Evolutionary conservation across 1,284 basidiomycete species (phyloP).

Genomic region (Leccinum subrobustum): DNA sequence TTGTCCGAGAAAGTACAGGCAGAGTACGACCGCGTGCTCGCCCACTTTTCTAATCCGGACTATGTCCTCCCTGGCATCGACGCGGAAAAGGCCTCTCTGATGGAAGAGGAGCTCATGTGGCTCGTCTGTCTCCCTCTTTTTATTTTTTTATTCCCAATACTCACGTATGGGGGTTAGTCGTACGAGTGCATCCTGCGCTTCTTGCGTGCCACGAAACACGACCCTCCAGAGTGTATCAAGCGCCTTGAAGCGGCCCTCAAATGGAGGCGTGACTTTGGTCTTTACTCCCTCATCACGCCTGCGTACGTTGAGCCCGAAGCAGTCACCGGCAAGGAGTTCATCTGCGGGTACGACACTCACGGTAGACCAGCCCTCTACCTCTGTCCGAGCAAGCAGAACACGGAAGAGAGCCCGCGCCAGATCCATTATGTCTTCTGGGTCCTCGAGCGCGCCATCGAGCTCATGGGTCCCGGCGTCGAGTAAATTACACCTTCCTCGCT

Average conservation of each 20-base stretch:
- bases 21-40: slow-evolving; percentile 54
- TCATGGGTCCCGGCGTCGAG: slow-evolving; percentile 78
- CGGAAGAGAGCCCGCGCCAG: slow-evolving; percentile 70
- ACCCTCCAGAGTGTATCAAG: slow-evolving; percentile 50
- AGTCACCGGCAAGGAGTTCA: slow-evolving; percentile 69
- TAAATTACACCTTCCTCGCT: slow-evolving; percentile 34
- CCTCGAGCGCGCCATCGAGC: slow-evolving; percentile 67
- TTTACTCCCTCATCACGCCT: slow-evolving; percentile 58
- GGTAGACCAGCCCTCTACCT: slow-evolving; percentile 77
- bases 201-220: slow-evolving; percentile 73
- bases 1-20: slow-evolving; percentile 49
- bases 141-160: not conserved
- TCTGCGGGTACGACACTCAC: slow-evolving; percentile 73
- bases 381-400: slow-evolving; percentile 83
- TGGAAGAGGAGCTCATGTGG: slow-evolving; percentile 74
- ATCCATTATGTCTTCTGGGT: slow-evolving; percentile 77
- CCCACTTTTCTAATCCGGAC: slow-evolving; percentile 52
- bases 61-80: slow-evolving; percentile 52
- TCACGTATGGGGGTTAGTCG: slow-evolving; percentile 35
- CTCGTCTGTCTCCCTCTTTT: slow-evolving; percentile 42
- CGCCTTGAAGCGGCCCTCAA: slow-evolving; percentile 66
- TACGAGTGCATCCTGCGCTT: slow-evolving; percentile 71
- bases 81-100: slow-evolving; percentile 46
- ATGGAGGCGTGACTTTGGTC: slow-evolving; percentile 74
- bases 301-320: slow-evolving; percentile 70